Evolutionary conservation across 1,284 basidiomycete species (phyloP).

Genomic region (Pseudozyma tsukubaensis): DNA sequence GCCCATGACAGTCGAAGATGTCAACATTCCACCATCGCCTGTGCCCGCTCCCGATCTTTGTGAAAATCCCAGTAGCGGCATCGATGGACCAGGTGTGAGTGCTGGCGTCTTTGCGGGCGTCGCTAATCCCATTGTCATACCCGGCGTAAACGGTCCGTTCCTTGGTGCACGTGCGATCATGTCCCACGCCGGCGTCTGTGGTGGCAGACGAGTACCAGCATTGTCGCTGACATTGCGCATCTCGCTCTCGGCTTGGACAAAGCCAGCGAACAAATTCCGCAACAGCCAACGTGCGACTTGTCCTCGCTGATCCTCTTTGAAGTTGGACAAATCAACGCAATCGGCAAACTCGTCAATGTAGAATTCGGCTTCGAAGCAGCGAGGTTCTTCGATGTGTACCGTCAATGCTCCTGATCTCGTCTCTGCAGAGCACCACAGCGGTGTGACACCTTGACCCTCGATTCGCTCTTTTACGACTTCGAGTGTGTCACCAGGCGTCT

Average conservation of each 20-base stretch:
- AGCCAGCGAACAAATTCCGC: constrained; percentile 65
- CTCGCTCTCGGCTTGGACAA: constrained; percentile 58
- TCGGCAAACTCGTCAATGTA: constrained; percentile 84
- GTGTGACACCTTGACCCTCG: constrained; percentile 88
- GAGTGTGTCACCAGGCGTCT: constrained; percentile 75
- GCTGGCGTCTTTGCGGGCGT: constrained; percentile 55
- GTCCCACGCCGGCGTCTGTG: constrained; percentile 47
- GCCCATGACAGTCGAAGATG: constrained; percentile 26
- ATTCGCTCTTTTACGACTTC: constrained; percentile 87
- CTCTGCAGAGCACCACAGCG: constrained; percentile 88
- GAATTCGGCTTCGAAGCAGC: constrained; percentile 92
- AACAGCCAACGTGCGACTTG: constrained; percentile 65
- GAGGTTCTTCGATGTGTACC: constrained; percentile 83
- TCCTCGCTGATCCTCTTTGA: constrained; percentile 77
- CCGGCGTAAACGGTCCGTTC: constrained; percentile 66
- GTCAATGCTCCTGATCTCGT: constrained; percentile 88
- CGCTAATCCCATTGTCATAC: constrained; percentile 58
- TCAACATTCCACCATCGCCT: constrained; percentile 27
- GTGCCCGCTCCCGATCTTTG: constrained; percentile 14
- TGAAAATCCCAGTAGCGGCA: constrained; percentile 25
- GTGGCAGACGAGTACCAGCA: constrained; percentile 2
- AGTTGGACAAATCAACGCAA: constrained; percentile 53
- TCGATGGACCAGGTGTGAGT: constrained; percentile 30
- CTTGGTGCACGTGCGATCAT: constrained; percentile 28
- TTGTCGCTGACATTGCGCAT: constrained; percentile 36